Percentiles rank a stretch among this genome's conserved stretches.
phyloP scores from a whole-genome alignment of 805 yeast species.

The Lipomyces yamanashiensis region DNA sequence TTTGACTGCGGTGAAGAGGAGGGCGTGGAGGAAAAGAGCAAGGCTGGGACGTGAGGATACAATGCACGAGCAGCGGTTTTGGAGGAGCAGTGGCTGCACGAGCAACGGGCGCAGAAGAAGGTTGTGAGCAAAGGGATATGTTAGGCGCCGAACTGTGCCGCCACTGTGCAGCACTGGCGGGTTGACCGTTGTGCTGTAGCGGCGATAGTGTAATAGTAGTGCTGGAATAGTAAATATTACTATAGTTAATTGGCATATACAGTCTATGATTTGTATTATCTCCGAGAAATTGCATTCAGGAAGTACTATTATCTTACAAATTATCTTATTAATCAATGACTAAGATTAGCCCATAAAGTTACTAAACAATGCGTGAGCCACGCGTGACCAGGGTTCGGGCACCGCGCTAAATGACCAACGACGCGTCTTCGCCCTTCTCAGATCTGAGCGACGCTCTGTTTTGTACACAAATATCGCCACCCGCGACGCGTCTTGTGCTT shows the following conservation, averaged over 20 bases:
- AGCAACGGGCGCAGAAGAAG: neutral
- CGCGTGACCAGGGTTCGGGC: constrained; percentile 8
- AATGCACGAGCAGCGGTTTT: neutral
- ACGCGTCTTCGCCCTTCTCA: neutral
- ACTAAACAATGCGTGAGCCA: neutral
- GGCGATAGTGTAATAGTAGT: neutral
- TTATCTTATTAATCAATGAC: too few species aligned
- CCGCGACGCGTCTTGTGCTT: neutral
- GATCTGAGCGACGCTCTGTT: neutral
- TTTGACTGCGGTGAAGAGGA: neutral
- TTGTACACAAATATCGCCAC: neutral
- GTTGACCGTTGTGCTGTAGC: constrained; percentile 1
- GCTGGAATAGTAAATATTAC: too few species aligned
- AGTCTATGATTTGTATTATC: too few species aligned
- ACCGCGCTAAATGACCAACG: neutral
- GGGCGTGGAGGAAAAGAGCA: neutral
- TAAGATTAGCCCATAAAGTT: neutral
- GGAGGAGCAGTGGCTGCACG: neutral
- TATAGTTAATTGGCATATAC: too few species aligned
- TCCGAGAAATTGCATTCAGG: too few species aligned
- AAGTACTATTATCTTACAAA: too few species aligned
- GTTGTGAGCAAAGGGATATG: neutral
- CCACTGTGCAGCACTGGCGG: neutral
- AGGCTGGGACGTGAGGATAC: neutral
- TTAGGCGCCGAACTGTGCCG: neutral